Conservation (phyloP, 768 basidiomycete species). For the Lactarius quietus region DNA sequence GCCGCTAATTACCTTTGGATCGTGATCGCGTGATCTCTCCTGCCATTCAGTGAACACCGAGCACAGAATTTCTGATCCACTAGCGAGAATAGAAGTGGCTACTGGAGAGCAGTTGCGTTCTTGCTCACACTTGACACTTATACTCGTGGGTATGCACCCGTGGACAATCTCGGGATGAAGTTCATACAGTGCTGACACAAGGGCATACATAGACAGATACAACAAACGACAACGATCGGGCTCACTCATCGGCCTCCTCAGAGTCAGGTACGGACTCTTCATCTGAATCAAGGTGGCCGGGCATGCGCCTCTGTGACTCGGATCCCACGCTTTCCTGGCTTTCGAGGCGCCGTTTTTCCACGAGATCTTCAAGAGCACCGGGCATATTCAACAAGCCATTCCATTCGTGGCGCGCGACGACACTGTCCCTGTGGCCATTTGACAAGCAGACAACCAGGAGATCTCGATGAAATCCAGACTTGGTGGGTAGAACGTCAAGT, state of each 20-base stretch:
- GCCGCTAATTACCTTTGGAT: too few species aligned
- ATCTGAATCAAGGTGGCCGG: constrained; percentile 17
- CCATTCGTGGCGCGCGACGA: constrained; percentile 93
- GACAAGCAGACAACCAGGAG: constrained; percentile 96
- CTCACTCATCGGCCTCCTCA: constrained; percentile 17
- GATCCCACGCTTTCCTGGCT: constrained; percentile 27
- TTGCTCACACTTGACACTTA: too few species aligned
- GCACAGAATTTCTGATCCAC: not conserved
- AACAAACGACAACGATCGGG: not conserved
- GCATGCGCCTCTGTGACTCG: constrained; percentile 20
- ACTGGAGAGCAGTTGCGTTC: too few species aligned
- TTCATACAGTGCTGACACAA: not conserved
- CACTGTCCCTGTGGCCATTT: constrained; percentile 56
- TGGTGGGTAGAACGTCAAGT: too few species aligned
- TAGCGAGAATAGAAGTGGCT: not conserved
- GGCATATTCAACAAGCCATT: constrained; percentile 80
- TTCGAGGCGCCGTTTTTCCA: constrained; percentile 50
- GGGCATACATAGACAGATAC: not conserved
- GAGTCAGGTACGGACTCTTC: too few species aligned
- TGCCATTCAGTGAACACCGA: constrained; percentile 34
- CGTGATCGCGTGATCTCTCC: too few species aligned
- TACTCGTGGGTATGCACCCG: not conserved
- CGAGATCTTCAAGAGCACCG: constrained; percentile 68
- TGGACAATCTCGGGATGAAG: not conserved
- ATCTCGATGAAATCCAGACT: too few species aligned